Base-by-base conservation (phyloP, 2,329 filamentous ascomycete species). In the Polytolypa hystricis region DNA sequence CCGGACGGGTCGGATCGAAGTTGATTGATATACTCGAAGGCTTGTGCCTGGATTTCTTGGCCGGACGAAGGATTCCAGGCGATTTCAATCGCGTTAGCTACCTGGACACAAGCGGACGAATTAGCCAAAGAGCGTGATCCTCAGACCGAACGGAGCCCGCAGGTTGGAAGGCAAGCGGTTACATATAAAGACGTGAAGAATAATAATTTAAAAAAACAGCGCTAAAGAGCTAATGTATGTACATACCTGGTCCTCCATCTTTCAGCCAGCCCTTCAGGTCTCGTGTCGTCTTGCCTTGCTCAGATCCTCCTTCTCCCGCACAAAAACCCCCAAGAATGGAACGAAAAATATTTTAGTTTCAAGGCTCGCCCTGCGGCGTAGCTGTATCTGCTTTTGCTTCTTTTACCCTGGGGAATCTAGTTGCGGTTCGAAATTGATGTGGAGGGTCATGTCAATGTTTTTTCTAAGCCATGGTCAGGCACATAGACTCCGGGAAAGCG, bases 81-180 rank as follows among this genome's bases (percentile, higher is more conserved):
- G 66, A 96, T 93, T 62, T 91, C 78, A 66, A 96, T 91, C 62
- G 91, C 91, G 67, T 84, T 89, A 66, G 91, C 83, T 61, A 95
- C 79, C 84, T 95, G 28, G 6, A 40, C 35, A 18, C 21, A 21
- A 21, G 20, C 12, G 33, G n/a, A n/a, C 16, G n/a, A n/a, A n/a
- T n/a, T n/a, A n/a, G n/a, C n/a, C n/a, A n/a, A n/a, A n/a, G n/a
- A n/a, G n/a, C n/a, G n/a, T n/a, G n/a, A n/a, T n/a, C n/a, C n/a
- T n/a, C n/a, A n/a, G n/a, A n/a, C n/a, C n/a, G n/a, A n/a, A n/a
- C n/a, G n/a, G n/a, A n/a, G n/a, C n/a, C n/a, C n/a, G n/a, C n/a
- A n/a, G n/a, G n/a, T n/a, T n/a, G n/a, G n/a, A n/a, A n/a, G n/a
- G n/a, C n/a, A n/a, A n/a, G n/a, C n/a, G n/a, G n/a, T n/a, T n/a